A percentile compares a stretch with the other conserved stretches of the same genome.
phyloP scores from a whole-genome alignment of 2,329 filamentous ascomycete species.

The Aspergillus neoniger region DNA sequence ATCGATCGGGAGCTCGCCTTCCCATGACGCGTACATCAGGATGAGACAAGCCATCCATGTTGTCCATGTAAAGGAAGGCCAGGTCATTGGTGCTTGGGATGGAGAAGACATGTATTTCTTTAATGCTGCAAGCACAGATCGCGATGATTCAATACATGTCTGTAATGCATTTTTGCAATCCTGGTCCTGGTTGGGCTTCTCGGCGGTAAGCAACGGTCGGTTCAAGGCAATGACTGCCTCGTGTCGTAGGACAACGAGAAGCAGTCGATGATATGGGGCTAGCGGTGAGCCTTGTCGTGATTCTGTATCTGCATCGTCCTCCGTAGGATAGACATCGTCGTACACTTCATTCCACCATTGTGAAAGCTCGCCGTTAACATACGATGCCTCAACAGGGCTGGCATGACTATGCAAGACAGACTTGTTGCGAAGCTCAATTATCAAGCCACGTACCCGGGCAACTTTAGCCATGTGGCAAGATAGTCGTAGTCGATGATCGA shows the following conservation, averaged over 20 bases:
- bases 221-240: constrained; percentile 56
- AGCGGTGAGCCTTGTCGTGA: constrained; percentile 14
- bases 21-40: constrained; percentile 53
- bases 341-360: constrained; percentile 59
- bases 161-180: constrained; percentile 51
- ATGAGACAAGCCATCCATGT: constrained; percentile 58
- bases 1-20: constrained; percentile 42
- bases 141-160: constrained; percentile 54
- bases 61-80: constrained; percentile 57
- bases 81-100: constrained; percentile 40
- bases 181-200: constrained; percentile 43
- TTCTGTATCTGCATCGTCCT: constrained; percentile 10
- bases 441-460: constrained; percentile 52
- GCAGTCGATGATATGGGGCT: constrained; percentile 41
- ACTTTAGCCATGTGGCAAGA: constrained; percentile 50
- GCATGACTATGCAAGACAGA: constrained; percentile 50
- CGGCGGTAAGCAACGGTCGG: constrained; percentile 52
- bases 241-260: constrained; percentile 51
- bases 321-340: constrained; percentile 48
- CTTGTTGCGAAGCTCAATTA: constrained; percentile 57
- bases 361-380: constrained; percentile 52
- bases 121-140: constrained; percentile 49
- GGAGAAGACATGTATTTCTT: constrained; percentile 27
- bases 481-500: constrained; percentile 36
- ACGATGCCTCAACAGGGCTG: constrained; percentile 45